phyloP scores from a whole-genome alignment of 163 green algal genomes.

The Volvox carteri region DNA sequence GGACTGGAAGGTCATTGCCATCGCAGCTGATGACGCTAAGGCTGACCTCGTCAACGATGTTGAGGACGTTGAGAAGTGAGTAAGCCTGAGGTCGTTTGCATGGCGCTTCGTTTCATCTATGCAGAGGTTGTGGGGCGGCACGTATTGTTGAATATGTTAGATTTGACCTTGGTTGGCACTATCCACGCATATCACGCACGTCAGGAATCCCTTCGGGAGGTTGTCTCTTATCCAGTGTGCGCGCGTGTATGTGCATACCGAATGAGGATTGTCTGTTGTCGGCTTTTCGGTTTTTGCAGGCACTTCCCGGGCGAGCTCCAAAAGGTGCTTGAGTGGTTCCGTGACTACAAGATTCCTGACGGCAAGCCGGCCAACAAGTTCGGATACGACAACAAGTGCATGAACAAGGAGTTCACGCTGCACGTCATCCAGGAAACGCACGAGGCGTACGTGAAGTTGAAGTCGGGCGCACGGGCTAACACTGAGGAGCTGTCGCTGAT shows the following conservation, averaged over 20 bases:
- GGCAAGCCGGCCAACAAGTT: conserved; percentile 98
- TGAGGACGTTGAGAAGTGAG: conserved; percentile 96
- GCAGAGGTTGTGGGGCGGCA: no score
- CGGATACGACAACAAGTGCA: conserved; percentile 94
- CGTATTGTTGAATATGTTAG: no score
- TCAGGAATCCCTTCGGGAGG: no score
- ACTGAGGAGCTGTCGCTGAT: conserved; percentile 91
- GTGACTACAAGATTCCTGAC: conserved; percentile 99
- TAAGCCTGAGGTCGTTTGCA: no score
- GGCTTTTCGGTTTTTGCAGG: no score
- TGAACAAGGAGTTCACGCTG: conserved; percentile 90
- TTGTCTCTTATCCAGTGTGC: no score
- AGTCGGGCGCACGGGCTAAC: conserved; percentile 89
- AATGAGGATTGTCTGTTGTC: no score
- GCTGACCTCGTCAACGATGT: conserved; percentile 94
- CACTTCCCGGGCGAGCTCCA: conserved; percentile 96
- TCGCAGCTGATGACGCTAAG: conserved; percentile 95
- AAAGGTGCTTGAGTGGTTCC: conserved; percentile 98
- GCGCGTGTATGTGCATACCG: no score
- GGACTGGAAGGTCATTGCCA: conserved; percentile 98
- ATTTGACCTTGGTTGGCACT: no score
- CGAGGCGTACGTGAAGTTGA: conserved; percentile 91
- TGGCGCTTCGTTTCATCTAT: no score
- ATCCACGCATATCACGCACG: no score
- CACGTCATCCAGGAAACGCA: conserved; percentile 96